These are phyloP conservation scores for Phytophthora fragariaefolia DNA, from an alignment of 352 stramenopile species.

Conservation along the genomic window DNA sequence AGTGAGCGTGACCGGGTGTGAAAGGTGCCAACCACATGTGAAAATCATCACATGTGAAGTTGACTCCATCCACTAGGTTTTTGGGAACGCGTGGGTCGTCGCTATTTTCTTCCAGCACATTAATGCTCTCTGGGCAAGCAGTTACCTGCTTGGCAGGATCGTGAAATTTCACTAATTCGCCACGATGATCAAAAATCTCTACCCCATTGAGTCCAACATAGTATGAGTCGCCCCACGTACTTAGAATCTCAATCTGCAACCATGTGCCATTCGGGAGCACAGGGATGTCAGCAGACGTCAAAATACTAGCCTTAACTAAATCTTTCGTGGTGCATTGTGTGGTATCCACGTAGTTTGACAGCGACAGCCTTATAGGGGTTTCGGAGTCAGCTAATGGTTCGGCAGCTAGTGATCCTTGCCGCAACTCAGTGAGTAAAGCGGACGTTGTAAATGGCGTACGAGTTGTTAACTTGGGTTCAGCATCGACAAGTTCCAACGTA, in stretches of 20 bases:
- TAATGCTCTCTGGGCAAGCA: constrained; percentile 84
- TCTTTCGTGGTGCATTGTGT: background rate
- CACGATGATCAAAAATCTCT: constrained; percentile 85
- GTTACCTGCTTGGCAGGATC: constrained; percentile 58
- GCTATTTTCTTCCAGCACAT: constrained; percentile 89
- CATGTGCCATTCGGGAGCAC: constrained; percentile 65
- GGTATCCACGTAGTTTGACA: background rate
- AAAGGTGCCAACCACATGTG: constrained; percentile 93
- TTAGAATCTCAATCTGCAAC: constrained; percentile 81
- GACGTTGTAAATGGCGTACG: constrained; percentile 29
- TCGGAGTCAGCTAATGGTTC: background rate
- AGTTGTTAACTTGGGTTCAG: constrained; percentile 3
- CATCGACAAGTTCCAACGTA: background rate
- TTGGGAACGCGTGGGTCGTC: constrained; percentile 72
- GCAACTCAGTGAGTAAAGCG: constrained; percentile 27
- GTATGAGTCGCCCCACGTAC: constrained; percentile 89
- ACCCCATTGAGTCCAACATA: constrained; percentile 92
- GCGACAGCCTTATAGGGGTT: background rate
- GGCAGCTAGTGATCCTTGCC: constrained; percentile 9
- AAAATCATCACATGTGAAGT: constrained; percentile 91
- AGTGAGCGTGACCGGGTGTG: constrained; percentile 55
- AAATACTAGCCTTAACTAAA: background rate
- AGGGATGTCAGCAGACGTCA: constrained; percentile 45
- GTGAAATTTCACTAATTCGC: constrained; percentile 58
- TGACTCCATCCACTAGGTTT: constrained; percentile 88